Evolutionary conservation across 192 early-diverging fungal species (phyloP).

Genomic region (Piromyces finnis): DNA sequence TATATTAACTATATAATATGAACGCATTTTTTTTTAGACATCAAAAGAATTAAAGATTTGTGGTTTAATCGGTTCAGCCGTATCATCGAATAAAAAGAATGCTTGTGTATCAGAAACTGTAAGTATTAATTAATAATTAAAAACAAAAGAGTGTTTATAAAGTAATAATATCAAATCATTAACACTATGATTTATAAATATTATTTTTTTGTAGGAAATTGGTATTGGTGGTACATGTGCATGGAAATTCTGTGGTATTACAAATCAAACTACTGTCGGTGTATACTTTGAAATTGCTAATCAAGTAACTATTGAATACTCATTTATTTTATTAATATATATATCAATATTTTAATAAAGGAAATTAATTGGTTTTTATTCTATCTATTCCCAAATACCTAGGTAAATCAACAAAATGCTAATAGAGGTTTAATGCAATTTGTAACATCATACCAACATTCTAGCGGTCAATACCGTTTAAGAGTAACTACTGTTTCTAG

Average conservation of each 20-base stretch:
- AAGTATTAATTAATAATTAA: not conserved
- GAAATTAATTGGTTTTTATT: too few species aligned
- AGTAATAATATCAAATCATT: too few species aligned
- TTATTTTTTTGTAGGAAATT: conserved; percentile 49
- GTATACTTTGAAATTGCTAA: conserved; percentile 95
- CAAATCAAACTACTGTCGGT: conserved; percentile 63
- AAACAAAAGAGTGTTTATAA: too few species aligned
- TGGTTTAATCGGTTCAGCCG: conserved; percentile 90
- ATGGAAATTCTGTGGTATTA: conserved; percentile 86
- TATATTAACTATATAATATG: too few species aligned
- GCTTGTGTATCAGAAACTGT: conserved; percentile 81
- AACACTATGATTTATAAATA: too few species aligned
- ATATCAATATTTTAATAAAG: too few species aligned
- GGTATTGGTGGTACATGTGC: conserved; percentile 88
- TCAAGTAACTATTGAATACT: conserved; percentile 31
- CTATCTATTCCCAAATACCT: too few species aligned
- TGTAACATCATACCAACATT: conserved; percentile 89
- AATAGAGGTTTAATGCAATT: conserved; percentile 78
- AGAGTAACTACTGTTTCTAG: conserved; percentile 90
- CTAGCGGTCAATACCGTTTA: conserved; percentile 71
- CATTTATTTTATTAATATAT: too few species aligned
- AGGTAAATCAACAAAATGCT: not conserved
- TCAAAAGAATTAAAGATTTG: conserved; percentile 89
- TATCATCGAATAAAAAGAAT: conserved; percentile 77
- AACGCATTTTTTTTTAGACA: conserved; percentile 48